A percentile compares a stretch with the other conserved stretches of the same genome.
phyloP scores from a whole-genome alignment of 169 alveolate genomes.

The Cryptosporidium sp. region DNA sequence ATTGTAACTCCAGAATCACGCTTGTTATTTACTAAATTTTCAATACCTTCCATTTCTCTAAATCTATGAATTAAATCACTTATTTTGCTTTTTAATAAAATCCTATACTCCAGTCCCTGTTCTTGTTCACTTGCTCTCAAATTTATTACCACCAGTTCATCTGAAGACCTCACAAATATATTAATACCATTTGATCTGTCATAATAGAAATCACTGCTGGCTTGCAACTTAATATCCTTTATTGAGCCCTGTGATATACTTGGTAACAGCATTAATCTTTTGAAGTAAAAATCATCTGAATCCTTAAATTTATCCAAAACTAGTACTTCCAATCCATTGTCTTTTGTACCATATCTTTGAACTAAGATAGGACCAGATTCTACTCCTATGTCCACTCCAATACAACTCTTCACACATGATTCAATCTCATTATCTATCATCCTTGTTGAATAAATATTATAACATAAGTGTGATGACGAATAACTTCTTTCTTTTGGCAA shows the following conservation, averaged over 20 bases:
- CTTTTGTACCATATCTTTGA: conserved; percentile 34
- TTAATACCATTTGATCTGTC: conserved; percentile 5
- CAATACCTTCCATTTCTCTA: background rate
- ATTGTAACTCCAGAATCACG: background rate
- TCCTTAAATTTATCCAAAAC: background rate
- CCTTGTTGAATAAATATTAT: conserved; percentile 51
- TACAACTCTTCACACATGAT: conserved; percentile 42
- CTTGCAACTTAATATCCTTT: conserved; percentile 33
- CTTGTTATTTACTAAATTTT: background rate
- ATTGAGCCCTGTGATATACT: background rate
- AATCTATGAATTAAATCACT: background rate
- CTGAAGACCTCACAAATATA: conserved; percentile 27
- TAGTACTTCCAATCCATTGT: conserved; percentile 39
- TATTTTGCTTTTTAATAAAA: conserved; percentile 2
- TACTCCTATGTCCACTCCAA: conserved; percentile 27
- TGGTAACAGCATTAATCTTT: background rate
- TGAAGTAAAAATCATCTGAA: conserved; percentile 15
- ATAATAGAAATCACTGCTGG: conserved; percentile 35
- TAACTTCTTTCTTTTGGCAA: conserved; percentile 40
- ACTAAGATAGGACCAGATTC: conserved; percentile 27
- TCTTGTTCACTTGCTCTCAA: background rate
- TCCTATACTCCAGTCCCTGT: background rate
- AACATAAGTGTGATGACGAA: conserved; percentile 53
- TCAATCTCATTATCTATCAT: conserved; percentile 58
- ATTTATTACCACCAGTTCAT: conserved; percentile 6